These are phyloP conservation scores for Populus hybrid DNA, from an alignment of 441 rosid species.

Conservation along the genomic window DNA sequence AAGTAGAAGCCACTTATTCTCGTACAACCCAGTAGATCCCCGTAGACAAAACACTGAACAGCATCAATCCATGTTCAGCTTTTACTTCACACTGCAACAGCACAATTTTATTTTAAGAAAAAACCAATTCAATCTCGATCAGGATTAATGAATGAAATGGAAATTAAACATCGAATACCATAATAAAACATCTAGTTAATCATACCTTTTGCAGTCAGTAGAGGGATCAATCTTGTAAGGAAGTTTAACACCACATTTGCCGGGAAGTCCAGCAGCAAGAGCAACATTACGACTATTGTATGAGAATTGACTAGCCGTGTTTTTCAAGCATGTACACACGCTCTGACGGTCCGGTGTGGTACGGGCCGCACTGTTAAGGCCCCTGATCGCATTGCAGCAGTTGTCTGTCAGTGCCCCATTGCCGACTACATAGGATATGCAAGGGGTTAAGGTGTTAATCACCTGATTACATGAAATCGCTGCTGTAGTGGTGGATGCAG, in stretches of 20 bases:
- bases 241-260: constrained; percentile 41
- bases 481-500: no score
- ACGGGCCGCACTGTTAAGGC: no score
- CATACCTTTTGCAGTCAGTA: constrained; percentile 23
- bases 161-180: no score
- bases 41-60: not conserved
- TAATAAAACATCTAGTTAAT: not conserved
- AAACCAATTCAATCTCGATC: not conserved
- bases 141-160: not conserved
- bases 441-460: no score
- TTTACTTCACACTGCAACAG: not conserved
- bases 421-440: no score
- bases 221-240: constrained; percentile 28
- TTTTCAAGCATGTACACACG: constrained; percentile 45
- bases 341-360: constrained; percentile 41
- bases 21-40: not conserved
- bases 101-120: no score
- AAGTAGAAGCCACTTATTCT: not conserved
- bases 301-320: constrained; percentile 20
- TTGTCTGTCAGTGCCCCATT: no score
- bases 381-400: no score
- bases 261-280: constrained; percentile 35
- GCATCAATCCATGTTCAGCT: not conserved
- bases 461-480: no score
- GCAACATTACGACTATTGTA: constrained; percentile 27